Evolutionary conservation across 305 asterid genomes (phyloP), one percentile per base, ranked within the genome.

Genomic region (Solanum hybrid): DNA sequence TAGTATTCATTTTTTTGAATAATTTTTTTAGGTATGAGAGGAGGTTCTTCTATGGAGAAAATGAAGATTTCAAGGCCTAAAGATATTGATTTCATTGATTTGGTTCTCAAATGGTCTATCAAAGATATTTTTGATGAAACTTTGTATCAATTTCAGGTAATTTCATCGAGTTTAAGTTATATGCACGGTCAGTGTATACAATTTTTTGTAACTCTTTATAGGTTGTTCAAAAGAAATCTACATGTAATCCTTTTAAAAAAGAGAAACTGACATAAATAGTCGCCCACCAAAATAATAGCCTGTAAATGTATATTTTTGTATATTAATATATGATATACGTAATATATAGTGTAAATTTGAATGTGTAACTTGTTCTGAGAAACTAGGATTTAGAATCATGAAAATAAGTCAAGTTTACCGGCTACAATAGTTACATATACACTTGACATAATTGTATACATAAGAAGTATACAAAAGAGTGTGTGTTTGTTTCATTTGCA

Each of bases 41-140:
- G 14, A 5, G 8, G 1, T 72, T 72, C 76, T 26, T 11, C 33
- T 72, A 72, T 65, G 83, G 37, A 32, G 24, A 77, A 90, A 13
- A 82, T 33, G 83, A 82, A 75, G 20, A 36, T 89, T 14, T 3
- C 87, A 87, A 88, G 61, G 73, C 39, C 22, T 2, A 90, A 86
- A 73, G 92, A 93, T 11, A 5, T 1, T 39, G 93, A 91, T 12
- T 95, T 94, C 57, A 90, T 87, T 34, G 95, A 94, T 51, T 36
- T 91, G 91, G 88, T 95, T 33, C 88, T 95, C 36, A 93, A 96
- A 10, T 92, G 96, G 97, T 92, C 96, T 76, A 80, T 92, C 3
- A 38, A 89, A 24, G 92, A 96, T 20, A 94, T 96, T 34, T 68
- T 91, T 24, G 89, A 95, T 9, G 91, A 92, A 39, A 87, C 92